Evolutionary conservation across 75 land plant species (phyloP).

Genomic region (Selaginella moellendorffii): DNA sequence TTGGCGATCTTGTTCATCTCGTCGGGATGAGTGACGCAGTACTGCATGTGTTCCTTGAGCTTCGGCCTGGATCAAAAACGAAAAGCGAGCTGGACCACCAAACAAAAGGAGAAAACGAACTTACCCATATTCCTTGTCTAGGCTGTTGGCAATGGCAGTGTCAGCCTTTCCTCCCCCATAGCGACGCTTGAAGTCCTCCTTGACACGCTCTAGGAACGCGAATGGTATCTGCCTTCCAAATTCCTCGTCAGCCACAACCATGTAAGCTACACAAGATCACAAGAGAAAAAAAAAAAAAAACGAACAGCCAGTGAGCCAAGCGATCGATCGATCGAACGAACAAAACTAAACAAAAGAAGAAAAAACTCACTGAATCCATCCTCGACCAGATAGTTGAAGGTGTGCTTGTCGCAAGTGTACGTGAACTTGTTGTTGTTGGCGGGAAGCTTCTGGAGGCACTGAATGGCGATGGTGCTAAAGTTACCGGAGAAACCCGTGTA

Average conservation of each 20-base stretch:
- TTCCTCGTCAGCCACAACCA: constrained; percentile 64
- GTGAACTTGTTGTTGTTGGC: constrained; percentile 64
- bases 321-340: too few species aligned
- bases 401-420: constrained; percentile 74
- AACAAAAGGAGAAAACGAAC: too few species aligned
- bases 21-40: constrained; percentile 57
- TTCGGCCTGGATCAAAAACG: too few species aligned
- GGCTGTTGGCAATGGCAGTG: constrained; percentile 43
- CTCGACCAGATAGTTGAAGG: constrained; percentile 74
- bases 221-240: constrained; percentile 61
- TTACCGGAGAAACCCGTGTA: constrained; percentile 71
- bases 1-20: constrained; percentile 61
- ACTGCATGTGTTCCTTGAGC: constrained; percentile 71
- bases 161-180: constrained; percentile 67
- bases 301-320: too few species aligned
- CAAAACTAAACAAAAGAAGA: background rate
- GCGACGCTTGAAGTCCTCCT: constrained; percentile 61
- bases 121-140: constrained; percentile 50
- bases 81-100: too few species aligned
- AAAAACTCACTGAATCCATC: constrained; percentile 54
- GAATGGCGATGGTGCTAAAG: constrained; percentile 69
- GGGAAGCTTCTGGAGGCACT: constrained; percentile 70
- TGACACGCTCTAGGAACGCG: constrained; percentile 57
- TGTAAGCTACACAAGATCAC: constrained; percentile 35
- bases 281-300: background rate